phyloP scores from a whole-genome alignment of 768 basidiomycete species.

The Pleurotus tuoliensis region DNA sequence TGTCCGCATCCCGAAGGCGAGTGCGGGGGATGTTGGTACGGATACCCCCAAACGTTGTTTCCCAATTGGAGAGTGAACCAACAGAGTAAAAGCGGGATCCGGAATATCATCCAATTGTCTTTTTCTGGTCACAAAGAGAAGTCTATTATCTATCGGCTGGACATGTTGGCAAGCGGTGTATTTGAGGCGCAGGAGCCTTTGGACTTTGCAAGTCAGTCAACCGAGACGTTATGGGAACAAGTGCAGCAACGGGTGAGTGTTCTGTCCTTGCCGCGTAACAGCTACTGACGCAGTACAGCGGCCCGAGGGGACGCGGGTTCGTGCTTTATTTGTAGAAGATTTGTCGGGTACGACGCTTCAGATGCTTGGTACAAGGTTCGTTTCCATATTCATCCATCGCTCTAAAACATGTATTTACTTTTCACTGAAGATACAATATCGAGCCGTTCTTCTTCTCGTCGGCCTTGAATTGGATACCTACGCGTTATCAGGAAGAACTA shows the following conservation, averaged over 20 bases:
- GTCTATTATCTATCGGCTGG: conserved; percentile 34
- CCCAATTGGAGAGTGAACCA: conserved; percentile 54
- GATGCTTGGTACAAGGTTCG: conserved; percentile 58
- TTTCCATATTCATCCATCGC: background rate
- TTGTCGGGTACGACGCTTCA: conserved; percentile 50
- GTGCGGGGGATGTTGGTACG: conserved; percentile 21
- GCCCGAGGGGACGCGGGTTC: conserved; percentile 35
- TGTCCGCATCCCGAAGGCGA: background rate
- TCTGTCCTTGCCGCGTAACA: background rate
- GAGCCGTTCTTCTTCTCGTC: conserved; percentile 71
- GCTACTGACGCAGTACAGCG: conserved; percentile 17
- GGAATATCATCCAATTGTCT: conserved; percentile 19
- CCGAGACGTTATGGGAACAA: conserved; percentile 29
- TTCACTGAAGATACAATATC: conserved; percentile 41
- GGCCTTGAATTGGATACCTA: conserved; percentile 64
- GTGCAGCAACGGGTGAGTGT: conserved; percentile 26
- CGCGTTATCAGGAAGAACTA: conserved; percentile 54
- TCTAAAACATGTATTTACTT: background rate
- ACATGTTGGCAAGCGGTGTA: conserved; percentile 32
- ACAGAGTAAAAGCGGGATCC: conserved; percentile 33
- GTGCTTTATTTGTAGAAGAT: conserved; percentile 50
- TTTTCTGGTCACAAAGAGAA: conserved; percentile 9
- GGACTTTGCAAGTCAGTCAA: conserved; percentile 17
- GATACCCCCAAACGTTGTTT: conserved; percentile 50
- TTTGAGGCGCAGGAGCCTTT: conserved; percentile 18